Conservation (phyloP, 2,329 filamentous ascomycete species). For the Hypoxylon rubiginosum region DNA sequence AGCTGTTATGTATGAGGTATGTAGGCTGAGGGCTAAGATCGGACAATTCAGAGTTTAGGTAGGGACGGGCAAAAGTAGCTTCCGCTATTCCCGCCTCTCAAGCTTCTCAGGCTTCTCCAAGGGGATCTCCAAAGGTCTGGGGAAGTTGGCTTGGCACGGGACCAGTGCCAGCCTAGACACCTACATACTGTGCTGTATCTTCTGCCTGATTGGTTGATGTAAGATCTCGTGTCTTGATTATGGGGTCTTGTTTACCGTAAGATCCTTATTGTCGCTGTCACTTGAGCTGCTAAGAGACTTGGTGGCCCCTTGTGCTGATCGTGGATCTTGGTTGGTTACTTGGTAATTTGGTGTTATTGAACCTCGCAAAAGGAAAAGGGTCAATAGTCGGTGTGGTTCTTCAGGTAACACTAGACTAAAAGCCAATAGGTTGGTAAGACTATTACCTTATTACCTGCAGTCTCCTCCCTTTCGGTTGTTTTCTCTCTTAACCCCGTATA, state of each 20-base stretch:
- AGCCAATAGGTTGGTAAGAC: conserved; percentile 19
- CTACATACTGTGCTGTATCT: conserved; percentile 25
- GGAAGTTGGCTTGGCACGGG: conserved; percentile 34
- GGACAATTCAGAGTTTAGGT: conserved; percentile 31
- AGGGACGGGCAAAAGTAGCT: conserved; percentile 34
- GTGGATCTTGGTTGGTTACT: conserved; percentile 30
- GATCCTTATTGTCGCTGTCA: conserved; percentile 33
- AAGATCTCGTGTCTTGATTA: conserved; percentile 41
- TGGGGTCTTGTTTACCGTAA: conserved; percentile 23
- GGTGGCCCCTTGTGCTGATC: conserved; percentile 30
- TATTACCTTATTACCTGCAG: background rate
- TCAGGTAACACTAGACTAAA: conserved; percentile 15
- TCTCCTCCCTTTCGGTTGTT: conserved; percentile 4
- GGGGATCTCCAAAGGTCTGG: conserved; percentile 32
- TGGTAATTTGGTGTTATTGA: conserved; percentile 24
- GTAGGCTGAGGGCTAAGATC: conserved; percentile 4
- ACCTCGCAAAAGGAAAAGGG: conserved; percentile 27
- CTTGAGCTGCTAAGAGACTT: conserved; percentile 35
- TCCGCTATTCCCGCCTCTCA: conserved; percentile 37
- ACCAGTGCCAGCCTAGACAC: conserved; percentile 12
- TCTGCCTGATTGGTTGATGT: conserved; percentile 28
- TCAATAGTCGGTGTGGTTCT: conserved; percentile 38
- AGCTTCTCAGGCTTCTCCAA: conserved; percentile 36
- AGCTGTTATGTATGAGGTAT: no score
- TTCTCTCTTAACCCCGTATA: conserved; percentile 17